These are phyloP conservation scores for Beta vulgaris DNA, from an alignment of 148 eudicot genomes.

Conservation along the genomic window DNA sequence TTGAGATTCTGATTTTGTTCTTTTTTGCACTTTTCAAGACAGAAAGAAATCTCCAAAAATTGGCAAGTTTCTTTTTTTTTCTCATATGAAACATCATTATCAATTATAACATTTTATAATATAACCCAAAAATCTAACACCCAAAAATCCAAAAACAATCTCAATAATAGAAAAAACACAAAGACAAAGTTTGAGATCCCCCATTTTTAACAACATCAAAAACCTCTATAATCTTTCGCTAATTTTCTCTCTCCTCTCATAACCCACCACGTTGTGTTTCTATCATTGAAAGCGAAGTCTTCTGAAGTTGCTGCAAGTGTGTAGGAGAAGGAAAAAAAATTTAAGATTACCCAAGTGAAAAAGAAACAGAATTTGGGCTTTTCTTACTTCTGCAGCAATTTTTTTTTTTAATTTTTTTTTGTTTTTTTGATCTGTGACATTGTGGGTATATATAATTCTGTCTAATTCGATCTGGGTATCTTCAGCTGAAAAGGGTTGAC, in stretches of 20 bases:
- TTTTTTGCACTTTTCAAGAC: constrained; percentile 8
- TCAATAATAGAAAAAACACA: background rate
- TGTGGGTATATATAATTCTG: background rate
- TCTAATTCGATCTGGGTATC: constrained; percentile 24
- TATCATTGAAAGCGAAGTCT: constrained; percentile 52
- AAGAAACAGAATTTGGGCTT: constrained; percentile 12
- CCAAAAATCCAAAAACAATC: background rate
- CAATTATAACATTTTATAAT: background rate
- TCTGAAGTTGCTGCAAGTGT: constrained; percentile 35
- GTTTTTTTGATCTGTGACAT: constrained; percentile 6
- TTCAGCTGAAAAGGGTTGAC: constrained; percentile 33
- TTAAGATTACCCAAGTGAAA: constrained; percentile 7
- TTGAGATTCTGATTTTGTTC: constrained; percentile 13
- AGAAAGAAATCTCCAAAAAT: constrained; percentile 6
- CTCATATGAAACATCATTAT: constrained; percentile 18
- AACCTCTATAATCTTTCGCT: background rate
- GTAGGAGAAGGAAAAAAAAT: constrained; percentile 24
- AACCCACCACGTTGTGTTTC: constrained; percentile 35
- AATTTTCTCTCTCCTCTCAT: constrained; percentile 16
- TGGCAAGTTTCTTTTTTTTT: background rate
- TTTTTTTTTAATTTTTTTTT: background rate
- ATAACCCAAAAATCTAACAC: background rate
- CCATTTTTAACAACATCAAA: constrained; percentile 3
- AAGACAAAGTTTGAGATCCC: constrained; percentile 41
- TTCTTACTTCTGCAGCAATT: constrained; percentile 40